Conservation (phyloP, 208 protist species). For the Trypanosomatidae sp. region DNA sequence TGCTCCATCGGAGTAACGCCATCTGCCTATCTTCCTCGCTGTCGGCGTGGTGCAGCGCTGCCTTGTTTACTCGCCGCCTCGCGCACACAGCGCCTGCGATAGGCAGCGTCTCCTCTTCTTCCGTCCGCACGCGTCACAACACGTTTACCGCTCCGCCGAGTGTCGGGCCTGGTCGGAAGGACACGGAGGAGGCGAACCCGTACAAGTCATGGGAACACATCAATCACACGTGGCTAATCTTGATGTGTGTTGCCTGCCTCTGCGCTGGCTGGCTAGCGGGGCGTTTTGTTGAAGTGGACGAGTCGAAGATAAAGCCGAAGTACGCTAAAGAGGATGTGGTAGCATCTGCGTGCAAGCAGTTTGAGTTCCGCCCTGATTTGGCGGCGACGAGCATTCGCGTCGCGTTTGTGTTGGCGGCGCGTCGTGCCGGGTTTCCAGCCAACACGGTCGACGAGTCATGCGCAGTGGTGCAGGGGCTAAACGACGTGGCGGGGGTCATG, state of each 20-base stretch:
- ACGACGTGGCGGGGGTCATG: slow-evolving; percentile 73
- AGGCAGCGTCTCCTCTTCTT: background rate
- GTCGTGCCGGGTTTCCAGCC: slow-evolving; percentile 58
- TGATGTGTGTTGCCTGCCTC: slow-evolving; percentile 82
- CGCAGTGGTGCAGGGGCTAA: slow-evolving; percentile 61
- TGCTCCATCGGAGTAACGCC: background rate
- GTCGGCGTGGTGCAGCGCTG: background rate
- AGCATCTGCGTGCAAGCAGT: slow-evolving; percentile 51
- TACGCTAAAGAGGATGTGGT: slow-evolving; percentile 61
- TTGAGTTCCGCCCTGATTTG: slow-evolving; percentile 84
- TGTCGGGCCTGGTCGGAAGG: slow-evolving; percentile 40
- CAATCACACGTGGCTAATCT: slow-evolving; percentile 79
- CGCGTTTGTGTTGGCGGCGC: slow-evolving; percentile 78
- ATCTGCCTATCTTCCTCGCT: background rate
- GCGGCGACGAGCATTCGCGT: slow-evolving; percentile 75
- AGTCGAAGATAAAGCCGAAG: slow-evolving; percentile 66
- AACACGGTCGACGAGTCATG: slow-evolving; percentile 80
- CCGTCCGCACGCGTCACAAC: slow-evolving; percentile 6
- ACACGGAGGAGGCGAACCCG: slow-evolving; percentile 65
- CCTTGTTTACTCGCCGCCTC: slow-evolving; percentile 1
- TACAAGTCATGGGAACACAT: slow-evolving; percentile 90
- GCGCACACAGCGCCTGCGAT: background rate
- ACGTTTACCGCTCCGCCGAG: slow-evolving; percentile 53
- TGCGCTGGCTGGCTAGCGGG: slow-evolving; percentile 67
- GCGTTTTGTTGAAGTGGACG: slow-evolving; percentile 72